Conservation (phyloP, 768 basidiomycete species). For the Dioszegia crocea region DNA sequence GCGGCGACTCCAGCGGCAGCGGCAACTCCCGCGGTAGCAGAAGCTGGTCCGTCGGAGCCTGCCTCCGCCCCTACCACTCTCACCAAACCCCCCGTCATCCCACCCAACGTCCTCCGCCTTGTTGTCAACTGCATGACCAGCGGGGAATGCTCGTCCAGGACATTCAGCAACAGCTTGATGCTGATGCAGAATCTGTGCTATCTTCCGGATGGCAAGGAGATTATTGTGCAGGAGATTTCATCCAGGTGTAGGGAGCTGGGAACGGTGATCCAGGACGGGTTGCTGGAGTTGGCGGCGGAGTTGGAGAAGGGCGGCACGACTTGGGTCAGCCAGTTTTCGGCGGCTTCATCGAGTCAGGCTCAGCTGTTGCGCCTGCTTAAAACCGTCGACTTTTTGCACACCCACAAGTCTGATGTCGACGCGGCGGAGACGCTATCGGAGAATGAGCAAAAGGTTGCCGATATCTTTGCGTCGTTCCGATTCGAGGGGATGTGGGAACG, state of each 20-base stretch:
- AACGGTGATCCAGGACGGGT: conserved; percentile 65
- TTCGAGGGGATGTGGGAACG: conserved; percentile 84
- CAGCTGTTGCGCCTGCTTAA: conserved; percentile 91
- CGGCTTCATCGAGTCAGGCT: conserved; percentile 91
- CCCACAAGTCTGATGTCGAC: conserved; percentile 33
- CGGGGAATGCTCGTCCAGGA: conserved; percentile 91
- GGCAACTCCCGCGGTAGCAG: neutral
- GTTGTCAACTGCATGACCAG: conserved; percentile 97
- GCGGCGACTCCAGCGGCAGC: neutral
- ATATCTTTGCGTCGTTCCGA: conserved; percentile 85
- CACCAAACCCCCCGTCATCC: conserved; percentile 71
- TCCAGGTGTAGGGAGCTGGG: conserved; percentile 84
- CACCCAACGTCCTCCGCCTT: conserved; percentile 74
- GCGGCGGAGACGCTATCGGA: conserved; percentile 26
- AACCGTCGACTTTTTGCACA: conserved; percentile 91
- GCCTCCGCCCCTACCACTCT: conserved; percentile 1
- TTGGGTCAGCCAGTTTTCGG: conserved; percentile 83
- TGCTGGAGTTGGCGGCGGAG: conserved; percentile 68
- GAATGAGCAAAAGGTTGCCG: conserved; percentile 65
- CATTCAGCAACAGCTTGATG: conserved; percentile 89
- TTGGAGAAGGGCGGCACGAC: conserved; percentile 57
- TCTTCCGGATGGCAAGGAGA: conserved; percentile 80
- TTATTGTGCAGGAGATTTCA: conserved; percentile 82
- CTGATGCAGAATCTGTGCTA: conserved; percentile 89
- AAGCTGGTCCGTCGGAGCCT: neutral